Evolutionary conservation across 2,329 filamentous ascomycete species (phyloP), one percentile per base, ranked within the genome.

Genomic region (Septoria petroselini): DNA sequence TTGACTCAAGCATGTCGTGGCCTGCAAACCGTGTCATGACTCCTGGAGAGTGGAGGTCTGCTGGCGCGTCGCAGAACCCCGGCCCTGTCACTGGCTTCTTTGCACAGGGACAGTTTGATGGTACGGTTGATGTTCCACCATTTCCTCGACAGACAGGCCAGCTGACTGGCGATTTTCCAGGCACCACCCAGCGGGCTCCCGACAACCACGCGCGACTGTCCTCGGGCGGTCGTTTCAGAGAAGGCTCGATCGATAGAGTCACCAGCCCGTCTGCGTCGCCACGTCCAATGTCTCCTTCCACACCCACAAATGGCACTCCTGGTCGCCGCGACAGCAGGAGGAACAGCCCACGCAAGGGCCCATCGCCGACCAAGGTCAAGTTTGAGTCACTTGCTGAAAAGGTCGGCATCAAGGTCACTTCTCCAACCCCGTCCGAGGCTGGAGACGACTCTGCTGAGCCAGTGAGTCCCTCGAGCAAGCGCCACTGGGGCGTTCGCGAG

Each of bases 361-460:
- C 62, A 23, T 74, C 72, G 6, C 73, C 73, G 14, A 68, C 73
- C 43, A 73, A 74, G 56, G 71, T 66, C 41, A 73, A 70, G 62
- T 70, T 75, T 40, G 73, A 74, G 60, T 67, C 71, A 34, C 68
- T 76, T 27, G 73, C 72, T 23, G 73, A 70, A 63, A 74, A 70
- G 54, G 71, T 73, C 48, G 70, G 70, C 25, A 68, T 67, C 59
- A 66, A 63, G 48, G 61, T 64, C 15, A 51, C 58, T 27, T 54
- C 54, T n/a, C 57, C 59, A 40, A 54, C 40, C 7, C 38, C 51
- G 18, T 46, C 45, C 35, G 53, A 58, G 43, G 39, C 38, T n/a
- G 50, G 30, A 27, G 52, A 54, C 29, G 53, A 46, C 37, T 53
- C 47, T 39, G 31, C 40, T 19, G 53, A 47, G 27, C 34, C 46